A percentile compares a stretch with the other conserved stretches of the same genome.
These are phyloP conservation scores for Pleodorina starrii DNA, from an alignment of 139 green algal species.

Conservation along the genomic window DNA sequence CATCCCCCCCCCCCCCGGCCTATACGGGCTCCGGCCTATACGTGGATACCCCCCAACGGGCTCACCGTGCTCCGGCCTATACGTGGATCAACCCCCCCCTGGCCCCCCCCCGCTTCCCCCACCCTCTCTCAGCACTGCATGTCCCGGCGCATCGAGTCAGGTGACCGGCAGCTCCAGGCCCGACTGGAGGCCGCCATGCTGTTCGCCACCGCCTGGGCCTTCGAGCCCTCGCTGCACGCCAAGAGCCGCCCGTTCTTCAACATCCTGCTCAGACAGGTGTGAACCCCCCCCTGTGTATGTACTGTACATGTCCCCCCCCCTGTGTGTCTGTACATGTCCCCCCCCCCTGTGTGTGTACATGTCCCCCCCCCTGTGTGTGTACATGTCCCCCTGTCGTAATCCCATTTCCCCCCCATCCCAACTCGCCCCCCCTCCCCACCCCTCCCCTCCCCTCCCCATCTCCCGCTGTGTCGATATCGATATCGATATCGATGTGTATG, in stretches of 20 bases:
- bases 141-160: neutral
- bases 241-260: constrained; percentile 63
- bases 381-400: neutral
- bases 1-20: too few species aligned
- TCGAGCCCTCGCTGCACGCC: constrained; percentile 54
- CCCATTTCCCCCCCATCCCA: neutral
- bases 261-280: constrained; percentile 57
- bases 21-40: too few species aligned
- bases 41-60: too few species aligned
- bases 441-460: neutral
- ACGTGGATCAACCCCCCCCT: too few species aligned
- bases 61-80: too few species aligned
- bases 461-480: too few species aligned
- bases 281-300: neutral
- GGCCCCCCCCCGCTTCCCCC: neutral
- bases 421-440: neutral
- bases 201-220: constrained; percentile 56
- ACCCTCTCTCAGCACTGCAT: constrained; percentile 21
- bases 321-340: too few species aligned
- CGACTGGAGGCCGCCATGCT: constrained; percentile 55
- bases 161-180: constrained; percentile 40
- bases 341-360: too few species aligned
- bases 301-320: too few species aligned
- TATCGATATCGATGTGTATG: too few species aligned
- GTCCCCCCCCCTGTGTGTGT: too few species aligned